Percentiles rank a stretch among this genome's conserved stretches.
These are phyloP conservation scores for Pythium aristosporum DNA, from an alignment of 352 stramenopile species.

Conservation along the genomic window DNA sequence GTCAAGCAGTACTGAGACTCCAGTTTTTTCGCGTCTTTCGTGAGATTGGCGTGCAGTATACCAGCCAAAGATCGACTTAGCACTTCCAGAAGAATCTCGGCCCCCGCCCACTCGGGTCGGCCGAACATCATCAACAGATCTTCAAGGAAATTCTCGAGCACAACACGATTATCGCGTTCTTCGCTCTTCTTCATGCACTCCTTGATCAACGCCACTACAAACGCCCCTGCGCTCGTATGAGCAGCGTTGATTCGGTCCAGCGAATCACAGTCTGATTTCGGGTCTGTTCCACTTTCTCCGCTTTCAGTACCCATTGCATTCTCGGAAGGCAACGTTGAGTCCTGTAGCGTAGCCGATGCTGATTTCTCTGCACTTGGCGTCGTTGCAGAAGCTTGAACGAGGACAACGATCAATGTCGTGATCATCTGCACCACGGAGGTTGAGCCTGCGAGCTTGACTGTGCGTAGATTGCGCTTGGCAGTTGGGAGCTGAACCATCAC, in stretches of 20 bases:
- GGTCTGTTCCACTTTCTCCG: constrained; percentile 8
- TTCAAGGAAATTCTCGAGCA: constrained; percentile 83
- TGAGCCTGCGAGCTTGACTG: constrained; percentile 60
- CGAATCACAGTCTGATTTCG: constrained; percentile 15
- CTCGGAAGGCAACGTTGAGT: constrained; percentile 26
- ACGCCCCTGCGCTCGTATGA: constrained; percentile 37
- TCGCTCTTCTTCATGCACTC: constrained; percentile 85
- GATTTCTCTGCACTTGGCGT: not conserved
- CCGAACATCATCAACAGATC: constrained; percentile 81
- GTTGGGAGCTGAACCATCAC: constrained; percentile 81
- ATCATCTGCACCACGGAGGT: constrained; percentile 61
- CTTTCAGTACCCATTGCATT: constrained; percentile 25
- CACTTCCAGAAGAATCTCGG: constrained; percentile 72
- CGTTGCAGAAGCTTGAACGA: constrained; percentile 35
- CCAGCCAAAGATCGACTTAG: constrained; percentile 64
- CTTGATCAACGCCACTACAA: constrained; percentile 55
- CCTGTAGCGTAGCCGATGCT: not conserved
- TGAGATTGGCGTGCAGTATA: constrained; percentile 56
- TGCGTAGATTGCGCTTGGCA: constrained; percentile 67
- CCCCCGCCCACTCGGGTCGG: constrained; percentile 74
- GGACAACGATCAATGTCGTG: constrained; percentile 56
- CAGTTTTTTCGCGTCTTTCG: constrained; percentile 59
- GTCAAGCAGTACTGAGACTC: constrained; percentile 67
- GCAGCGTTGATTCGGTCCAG: constrained; percentile 26
- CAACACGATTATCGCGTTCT: constrained; percentile 67